Evolutionary conservation across 1,284 basidiomycete species (phyloP).

Genomic region (Hypsizygus ulmarius): DNA sequence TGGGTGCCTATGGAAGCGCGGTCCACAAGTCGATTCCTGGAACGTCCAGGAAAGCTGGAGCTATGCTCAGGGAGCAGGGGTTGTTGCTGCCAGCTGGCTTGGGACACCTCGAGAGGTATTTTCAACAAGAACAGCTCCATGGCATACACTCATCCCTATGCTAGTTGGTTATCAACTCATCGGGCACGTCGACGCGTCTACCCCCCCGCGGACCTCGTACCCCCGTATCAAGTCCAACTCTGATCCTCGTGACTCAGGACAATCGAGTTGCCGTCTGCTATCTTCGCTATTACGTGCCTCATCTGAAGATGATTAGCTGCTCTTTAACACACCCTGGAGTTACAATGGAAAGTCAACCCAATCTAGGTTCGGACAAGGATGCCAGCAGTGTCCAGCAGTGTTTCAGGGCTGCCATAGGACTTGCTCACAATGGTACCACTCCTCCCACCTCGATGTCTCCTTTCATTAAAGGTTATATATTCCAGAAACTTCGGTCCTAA

Average conservation of each 20-base stretch:
- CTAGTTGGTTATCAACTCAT: conserved; percentile 47
- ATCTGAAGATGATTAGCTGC: conserved; percentile 45
- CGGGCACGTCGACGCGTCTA: conserved; percentile 44
- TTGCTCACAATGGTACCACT: conserved; percentile 58
- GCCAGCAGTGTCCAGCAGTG: conserved; percentile 43
- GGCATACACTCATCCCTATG: conserved; percentile 1
- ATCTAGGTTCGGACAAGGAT: conserved; percentile 37
- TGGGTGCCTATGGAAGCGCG: conserved; percentile 65
- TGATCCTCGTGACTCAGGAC: conserved; percentile 58
- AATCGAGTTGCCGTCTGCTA: conserved; percentile 51
- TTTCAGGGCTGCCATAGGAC: conserved; percentile 57
- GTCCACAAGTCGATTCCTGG: conserved; percentile 60
- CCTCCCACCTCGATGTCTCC: background rate
- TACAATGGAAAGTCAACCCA: conserved; percentile 33
- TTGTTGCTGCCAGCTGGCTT: conserved; percentile 63
- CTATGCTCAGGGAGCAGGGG: conserved; percentile 48
- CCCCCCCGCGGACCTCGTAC: conserved; percentile 52
- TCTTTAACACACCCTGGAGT: conserved; percentile 41
- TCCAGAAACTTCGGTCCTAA: conserved; percentile 56
- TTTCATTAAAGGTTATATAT: background rate
- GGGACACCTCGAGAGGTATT: conserved; percentile 56
- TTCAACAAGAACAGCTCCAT: background rate
- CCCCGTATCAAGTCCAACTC: conserved; percentile 46
- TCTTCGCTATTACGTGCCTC: conserved; percentile 38
- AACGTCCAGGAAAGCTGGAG: conserved; percentile 55